Conservation (phyloP, 805 yeast genomes). For the Groenewaldozyma salmanticensis region DNA sequence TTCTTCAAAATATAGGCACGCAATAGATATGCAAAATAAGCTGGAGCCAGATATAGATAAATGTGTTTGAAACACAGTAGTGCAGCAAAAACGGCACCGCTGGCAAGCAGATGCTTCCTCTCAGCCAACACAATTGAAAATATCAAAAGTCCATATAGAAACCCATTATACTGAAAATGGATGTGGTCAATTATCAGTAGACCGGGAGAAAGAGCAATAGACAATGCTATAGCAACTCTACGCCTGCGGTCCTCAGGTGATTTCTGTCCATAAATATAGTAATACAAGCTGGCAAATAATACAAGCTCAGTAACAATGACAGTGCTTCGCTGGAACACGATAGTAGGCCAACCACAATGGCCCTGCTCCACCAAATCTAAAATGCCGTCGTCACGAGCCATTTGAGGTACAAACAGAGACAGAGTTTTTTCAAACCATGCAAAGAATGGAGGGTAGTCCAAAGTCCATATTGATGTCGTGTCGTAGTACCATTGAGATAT, state of each 20-base stretch:
- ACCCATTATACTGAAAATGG: conserved; percentile 95
- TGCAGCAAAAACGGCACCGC: conserved; percentile 56
- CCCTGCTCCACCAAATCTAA: conserved; percentile 59
- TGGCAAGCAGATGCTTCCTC: conserved; percentile 41
- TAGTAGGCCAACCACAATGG: conserved; percentile 63
- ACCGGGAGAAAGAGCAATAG: conserved; percentile 83
- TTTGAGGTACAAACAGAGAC: conserved; percentile 57
- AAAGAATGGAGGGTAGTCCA: conserved; percentile 96
- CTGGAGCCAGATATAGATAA: conserved; percentile 87
- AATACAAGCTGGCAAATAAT: conserved; percentile 59
- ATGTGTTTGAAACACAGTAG: conserved; percentile 91
- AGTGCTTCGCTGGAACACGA: conserved; percentile 70
- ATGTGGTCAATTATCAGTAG: conserved; percentile 85
- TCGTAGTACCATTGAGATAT: conserved; percentile 76
- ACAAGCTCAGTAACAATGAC: conserved; percentile 72
- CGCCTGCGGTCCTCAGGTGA: conserved; percentile 31
- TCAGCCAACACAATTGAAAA: conserved; percentile 66
- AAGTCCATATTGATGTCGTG: conserved; percentile 77
- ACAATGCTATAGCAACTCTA: conserved; percentile 68
- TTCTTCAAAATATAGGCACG: conserved; percentile 54
- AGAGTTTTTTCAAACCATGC: conserved; percentile 88
- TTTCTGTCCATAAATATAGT: conserved; percentile 42
- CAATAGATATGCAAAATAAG: conserved; percentile 71
- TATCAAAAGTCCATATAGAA: conserved; percentile 77
- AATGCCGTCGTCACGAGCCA: conserved; percentile 66